phyloP scores from a whole-genome alignment of 1,139 yeast genomes.

The Yamadazyma friedrichii region DNA sequence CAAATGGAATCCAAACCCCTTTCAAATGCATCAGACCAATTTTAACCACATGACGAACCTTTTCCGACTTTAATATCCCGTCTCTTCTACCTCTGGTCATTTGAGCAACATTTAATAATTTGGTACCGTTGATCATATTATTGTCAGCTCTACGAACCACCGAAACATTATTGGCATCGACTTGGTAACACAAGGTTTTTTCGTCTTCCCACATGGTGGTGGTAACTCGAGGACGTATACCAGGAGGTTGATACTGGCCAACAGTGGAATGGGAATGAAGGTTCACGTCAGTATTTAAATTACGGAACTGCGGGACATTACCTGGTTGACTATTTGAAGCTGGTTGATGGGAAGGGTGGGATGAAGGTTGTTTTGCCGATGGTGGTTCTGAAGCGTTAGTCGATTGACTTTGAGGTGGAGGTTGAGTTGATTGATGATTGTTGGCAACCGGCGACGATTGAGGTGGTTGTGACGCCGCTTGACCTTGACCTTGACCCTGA shows the following conservation, averaged over 20 bases:
- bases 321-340: constrained; percentile 5
- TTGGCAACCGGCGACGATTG: constrained; percentile 1
- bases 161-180: constrained; percentile 86
- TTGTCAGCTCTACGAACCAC: constrained; percentile 92
- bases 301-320: constrained; percentile 6
- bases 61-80: constrained; percentile 75
- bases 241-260: constrained; percentile 52
- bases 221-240: constrained; percentile 79
- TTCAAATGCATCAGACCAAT: constrained; percentile 96
- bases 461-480: constrained; percentile 2
- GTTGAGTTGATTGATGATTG: background rate
- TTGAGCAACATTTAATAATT: constrained; percentile 56
- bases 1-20: constrained; percentile 98
- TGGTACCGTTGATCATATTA: constrained; percentile 95
- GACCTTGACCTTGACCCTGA: constrained; percentile 8
- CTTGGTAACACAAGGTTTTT: constrained; percentile 90
- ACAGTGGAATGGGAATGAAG: constrained; percentile 34
- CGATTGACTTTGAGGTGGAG: constrained; percentile 3
- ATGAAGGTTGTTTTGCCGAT: background rate
- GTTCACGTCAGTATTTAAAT: constrained; percentile 13
- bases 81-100: constrained; percentile 59
- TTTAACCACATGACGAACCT: constrained; percentile 87
- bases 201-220: constrained; percentile 98
- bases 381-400: background rate
- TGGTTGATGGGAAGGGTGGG: constrained; percentile 5